A percentile compares a stretch with the other conserved stretches of the same genome.
These are phyloP conservation scores for Trametes punicea DNA, from an alignment of 768 basidiomycete species.

Conservation along the genomic window DNA sequence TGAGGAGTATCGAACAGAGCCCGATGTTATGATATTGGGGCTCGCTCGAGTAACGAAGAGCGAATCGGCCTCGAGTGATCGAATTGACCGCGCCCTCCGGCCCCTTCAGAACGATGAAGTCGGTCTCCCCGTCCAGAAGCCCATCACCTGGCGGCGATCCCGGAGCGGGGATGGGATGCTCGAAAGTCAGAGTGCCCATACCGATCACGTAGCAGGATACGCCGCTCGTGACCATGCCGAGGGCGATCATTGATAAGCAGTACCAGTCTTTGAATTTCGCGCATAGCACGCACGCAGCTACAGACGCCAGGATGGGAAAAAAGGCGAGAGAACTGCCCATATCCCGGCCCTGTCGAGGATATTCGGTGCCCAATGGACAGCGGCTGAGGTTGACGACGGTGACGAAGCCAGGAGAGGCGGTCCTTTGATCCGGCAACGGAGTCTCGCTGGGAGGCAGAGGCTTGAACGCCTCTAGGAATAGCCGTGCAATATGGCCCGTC, in stretches of 20 bases:
- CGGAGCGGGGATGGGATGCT: background rate
- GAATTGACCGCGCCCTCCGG: slow-evolving; percentile 9
- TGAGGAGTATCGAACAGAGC: slow-evolving; percentile 2
- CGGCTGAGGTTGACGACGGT: background rate
- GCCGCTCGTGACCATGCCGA: background rate
- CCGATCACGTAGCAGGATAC: slow-evolving; percentile 2
- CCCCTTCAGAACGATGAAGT: background rate
- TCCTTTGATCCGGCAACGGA: background rate
- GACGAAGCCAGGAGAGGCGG: background rate
- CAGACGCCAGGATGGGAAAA: background rate
- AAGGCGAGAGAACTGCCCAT: background rate
- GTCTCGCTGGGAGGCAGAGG: background rate
- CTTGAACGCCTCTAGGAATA: slow-evolving; percentile 10
- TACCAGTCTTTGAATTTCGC: background rate
- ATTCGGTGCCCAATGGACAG: background rate
- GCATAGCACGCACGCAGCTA: background rate
- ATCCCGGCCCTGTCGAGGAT: background rate
- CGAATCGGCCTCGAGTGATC: slow-evolving; percentile 7
- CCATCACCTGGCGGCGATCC: slow-evolving; percentile 1
- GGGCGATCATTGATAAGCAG: slow-evolving; percentile 1
- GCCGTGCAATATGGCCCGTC: slow-evolving; percentile 11
- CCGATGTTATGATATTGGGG: slow-evolving; percentile 6
- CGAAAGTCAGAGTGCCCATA: slow-evolving; percentile 1
- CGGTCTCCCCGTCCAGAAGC: background rate
- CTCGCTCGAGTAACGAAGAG: slow-evolving; percentile 5